These are phyloP conservation scores for Penicillium ucsense DNA, from an alignment of 495 filamentous ascomycete genomes.

Conservation along the genomic window DNA sequence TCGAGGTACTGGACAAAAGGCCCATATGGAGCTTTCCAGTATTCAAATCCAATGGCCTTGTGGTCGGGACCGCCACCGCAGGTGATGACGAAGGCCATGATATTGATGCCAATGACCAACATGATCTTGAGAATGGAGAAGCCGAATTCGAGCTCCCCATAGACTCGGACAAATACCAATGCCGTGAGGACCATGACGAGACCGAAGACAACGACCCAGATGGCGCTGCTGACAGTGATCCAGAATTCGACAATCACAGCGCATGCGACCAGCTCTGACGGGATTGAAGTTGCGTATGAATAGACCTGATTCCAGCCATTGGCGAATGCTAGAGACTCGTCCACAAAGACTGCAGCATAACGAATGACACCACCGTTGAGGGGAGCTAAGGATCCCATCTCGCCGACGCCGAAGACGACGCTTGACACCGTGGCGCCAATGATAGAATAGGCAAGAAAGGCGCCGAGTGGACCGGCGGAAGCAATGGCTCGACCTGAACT, in stretches of 20 bases:
- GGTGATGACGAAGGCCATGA: slow-evolving; percentile 32
- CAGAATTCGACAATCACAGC: slow-evolving; percentile 43
- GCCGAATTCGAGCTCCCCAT: slow-evolving; percentile 38
- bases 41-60: slow-evolving; percentile 11
- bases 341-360: slow-evolving; percentile 19
- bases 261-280: slow-evolving; percentile 31
- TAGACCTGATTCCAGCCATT: slow-evolving; percentile 23
- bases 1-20: slow-evolving; percentile 16
- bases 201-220: slow-evolving; percentile 38
- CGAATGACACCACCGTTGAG: slow-evolving; percentile 23
- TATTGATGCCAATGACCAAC: slow-evolving; percentile 37
- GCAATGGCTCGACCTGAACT: slow-evolving; percentile 48
- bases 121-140: slow-evolving; percentile 38
- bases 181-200: slow-evolving; percentile 36
- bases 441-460: slow-evolving; percentile 18
- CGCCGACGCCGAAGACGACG: slow-evolving; percentile 16
- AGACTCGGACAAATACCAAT: slow-evolving; percentile 32
- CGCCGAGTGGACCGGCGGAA: slow-evolving; percentile 49
- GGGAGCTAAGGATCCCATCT: slow-evolving; percentile 21
- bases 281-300: slow-evolving; percentile 26
- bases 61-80: slow-evolving; percentile 14
- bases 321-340: slow-evolving; percentile 24
- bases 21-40: slow-evolving; percentile 15
- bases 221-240: slow-evolving; percentile 23
- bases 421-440: slow-evolving; percentile 13